Conservation (phyloP, 1,284 basidiomycete species). For the Salmacisia buchloeana region DNA sequence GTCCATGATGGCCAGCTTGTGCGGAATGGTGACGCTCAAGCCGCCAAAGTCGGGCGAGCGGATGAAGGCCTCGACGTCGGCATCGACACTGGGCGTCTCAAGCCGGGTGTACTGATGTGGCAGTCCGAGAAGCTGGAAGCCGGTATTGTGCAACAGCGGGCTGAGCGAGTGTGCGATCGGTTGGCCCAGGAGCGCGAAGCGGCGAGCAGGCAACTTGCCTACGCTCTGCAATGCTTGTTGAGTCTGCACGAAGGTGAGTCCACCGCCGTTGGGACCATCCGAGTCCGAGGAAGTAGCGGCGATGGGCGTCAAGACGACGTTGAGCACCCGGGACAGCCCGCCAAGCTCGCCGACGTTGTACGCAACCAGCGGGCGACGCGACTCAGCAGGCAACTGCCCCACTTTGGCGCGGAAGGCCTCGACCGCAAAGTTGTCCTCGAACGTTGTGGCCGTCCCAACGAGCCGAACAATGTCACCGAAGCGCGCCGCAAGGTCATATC, state of each 20-base stretch:
- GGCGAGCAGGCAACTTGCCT: constrained; percentile 66
- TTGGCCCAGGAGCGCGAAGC: constrained; percentile 80
- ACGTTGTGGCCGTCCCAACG: constrained; percentile 70
- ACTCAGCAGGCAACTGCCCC: constrained; percentile 11
- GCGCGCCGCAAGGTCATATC: constrained; percentile 26
- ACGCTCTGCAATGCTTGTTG: constrained; percentile 67
- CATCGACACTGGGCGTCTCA: constrained; percentile 64
- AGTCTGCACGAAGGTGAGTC: constrained; percentile 79
- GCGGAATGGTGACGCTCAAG: constrained; percentile 71
- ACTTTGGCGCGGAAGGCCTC: constrained; percentile 65
- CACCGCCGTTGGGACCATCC: no score
- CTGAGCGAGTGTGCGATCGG: constrained; percentile 87
- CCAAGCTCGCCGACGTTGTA: constrained; percentile 89
- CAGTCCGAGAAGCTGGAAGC: constrained; percentile 71
- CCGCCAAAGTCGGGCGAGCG: constrained; percentile 75
- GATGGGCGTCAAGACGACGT: constrained; percentile 78
- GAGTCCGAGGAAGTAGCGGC: constrained; percentile 78
- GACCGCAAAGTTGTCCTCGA: constrained; percentile 76
- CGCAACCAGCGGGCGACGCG: constrained; percentile 67
- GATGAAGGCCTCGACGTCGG: constrained; percentile 64
- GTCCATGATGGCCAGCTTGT: constrained; percentile 41
- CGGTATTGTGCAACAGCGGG: constrained; percentile 87
- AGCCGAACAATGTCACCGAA: constrained; percentile 85
- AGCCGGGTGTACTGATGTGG: constrained; percentile 60
- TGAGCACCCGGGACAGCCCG: constrained; percentile 75